These are phyloP conservation scores for Boletus subluridellus DNA, from an alignment of 1,284 basidiomycete genomes.

Conservation along the genomic window DNA sequence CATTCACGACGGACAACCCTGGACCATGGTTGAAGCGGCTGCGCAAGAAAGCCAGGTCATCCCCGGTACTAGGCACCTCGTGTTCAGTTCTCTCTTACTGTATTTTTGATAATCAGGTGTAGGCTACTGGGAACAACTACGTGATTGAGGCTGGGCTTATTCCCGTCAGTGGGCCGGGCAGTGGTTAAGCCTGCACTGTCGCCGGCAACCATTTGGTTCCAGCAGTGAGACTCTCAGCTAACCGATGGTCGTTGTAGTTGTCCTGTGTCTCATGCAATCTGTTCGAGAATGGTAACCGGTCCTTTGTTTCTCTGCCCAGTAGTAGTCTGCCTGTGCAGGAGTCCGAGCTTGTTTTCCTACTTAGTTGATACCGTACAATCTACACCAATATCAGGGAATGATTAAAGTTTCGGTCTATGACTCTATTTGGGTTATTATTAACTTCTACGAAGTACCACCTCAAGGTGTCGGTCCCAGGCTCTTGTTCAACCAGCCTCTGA, in stretches of 20 bases:
- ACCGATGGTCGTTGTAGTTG: neutral
- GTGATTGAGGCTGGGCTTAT: neutral
- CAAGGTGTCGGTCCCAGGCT: neutral
- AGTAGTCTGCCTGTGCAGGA: neutral
- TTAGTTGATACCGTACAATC: neutral
- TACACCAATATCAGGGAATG: neutral
- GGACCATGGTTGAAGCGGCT: constrained; percentile 23
- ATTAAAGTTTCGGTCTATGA: neutral
- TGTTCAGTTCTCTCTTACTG: neutral
- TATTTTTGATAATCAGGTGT: neutral
- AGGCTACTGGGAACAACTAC: constrained; percentile 13
- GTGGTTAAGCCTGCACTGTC: too few species aligned
- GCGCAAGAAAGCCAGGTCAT: constrained; percentile 6
- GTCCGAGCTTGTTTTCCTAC: neutral
- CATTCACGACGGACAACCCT: constrained; percentile 32
- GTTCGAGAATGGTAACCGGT: neutral
- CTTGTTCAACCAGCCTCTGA: neutral
- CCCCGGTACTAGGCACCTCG: constrained; percentile 5
- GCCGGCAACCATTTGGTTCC: too few species aligned
- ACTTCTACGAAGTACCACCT: neutral
- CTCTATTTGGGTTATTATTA: neutral
- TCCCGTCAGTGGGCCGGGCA: neutral
- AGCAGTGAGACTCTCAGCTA: too few species aligned
- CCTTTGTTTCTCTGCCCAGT: neutral
- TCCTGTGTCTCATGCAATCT: neutral